A percentile compares a stretch with the other conserved stretches of the same genome.
Conservation (phyloP, 108 stramenopile species). For the Epithemia pelagica region DNA sequence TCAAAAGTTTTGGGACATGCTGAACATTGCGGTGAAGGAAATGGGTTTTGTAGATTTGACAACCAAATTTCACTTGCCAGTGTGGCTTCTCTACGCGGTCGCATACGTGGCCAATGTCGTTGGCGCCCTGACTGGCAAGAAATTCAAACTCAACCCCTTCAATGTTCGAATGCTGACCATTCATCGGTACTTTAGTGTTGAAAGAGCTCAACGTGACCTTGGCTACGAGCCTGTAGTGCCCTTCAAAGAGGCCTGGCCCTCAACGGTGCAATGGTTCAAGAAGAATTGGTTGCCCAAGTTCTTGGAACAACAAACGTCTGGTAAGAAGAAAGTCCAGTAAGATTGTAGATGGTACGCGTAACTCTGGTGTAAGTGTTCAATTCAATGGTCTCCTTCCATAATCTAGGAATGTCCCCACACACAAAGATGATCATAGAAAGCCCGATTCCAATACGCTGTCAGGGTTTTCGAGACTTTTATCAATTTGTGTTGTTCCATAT, state of each 20-base stretch:
- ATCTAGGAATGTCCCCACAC: no score
- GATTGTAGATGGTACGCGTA: no score
- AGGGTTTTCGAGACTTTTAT: no score
- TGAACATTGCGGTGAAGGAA: constrained; percentile 79
- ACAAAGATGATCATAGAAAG: no score
- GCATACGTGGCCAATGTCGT: constrained; percentile 77
- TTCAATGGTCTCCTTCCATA: no score
- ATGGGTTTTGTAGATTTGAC: constrained; percentile 89
- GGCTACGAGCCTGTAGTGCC: constrained; percentile 81
- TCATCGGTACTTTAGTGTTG: constrained; percentile 91
- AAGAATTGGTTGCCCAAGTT: constrained; percentile 82
- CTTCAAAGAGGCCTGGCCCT: constrained; percentile 88
- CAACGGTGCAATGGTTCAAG: constrained; percentile 91
- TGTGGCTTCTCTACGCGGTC: constrained; percentile 61
- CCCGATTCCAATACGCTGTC: no score
- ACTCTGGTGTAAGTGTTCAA: no score
- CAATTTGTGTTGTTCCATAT: no score
- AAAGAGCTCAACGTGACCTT: constrained; percentile 82
- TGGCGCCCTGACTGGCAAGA: constrained; percentile 50
- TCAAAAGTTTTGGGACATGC: constrained; percentile 87
- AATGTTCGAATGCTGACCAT: constrained; percentile 92
- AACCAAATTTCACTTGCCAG: constrained; percentile 78
- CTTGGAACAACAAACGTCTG: background rate
- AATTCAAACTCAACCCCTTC: constrained; percentile 89
- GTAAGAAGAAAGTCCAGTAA: constrained; percentile 3